A percentile compares a stretch with the other conserved stretches of the same genome.
phyloP scores from a whole-genome alignment of 495 filamentous ascomycete genomes.

The Penicillium argentinense region DNA sequence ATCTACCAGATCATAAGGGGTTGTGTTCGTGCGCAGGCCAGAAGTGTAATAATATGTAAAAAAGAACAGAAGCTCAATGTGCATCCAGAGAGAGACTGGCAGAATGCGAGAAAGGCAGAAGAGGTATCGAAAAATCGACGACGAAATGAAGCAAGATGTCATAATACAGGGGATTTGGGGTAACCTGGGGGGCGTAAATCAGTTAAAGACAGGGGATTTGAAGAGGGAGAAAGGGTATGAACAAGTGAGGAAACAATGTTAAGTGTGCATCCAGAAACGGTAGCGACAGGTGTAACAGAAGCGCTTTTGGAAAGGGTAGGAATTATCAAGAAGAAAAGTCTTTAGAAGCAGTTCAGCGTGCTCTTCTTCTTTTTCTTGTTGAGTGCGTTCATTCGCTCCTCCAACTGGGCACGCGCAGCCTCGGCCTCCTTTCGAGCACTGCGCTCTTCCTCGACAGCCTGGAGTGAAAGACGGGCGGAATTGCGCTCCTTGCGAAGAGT shows the following conservation, averaged over 20 bases:
- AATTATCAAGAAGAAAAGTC: not conserved
- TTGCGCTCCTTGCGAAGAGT: slow-evolving; percentile 68
- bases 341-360: slow-evolving; percentile 90
- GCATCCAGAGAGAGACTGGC: slow-evolving; percentile 6
- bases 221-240: slow-evolving; percentile 26
- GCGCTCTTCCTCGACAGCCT: slow-evolving; percentile 92
- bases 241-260: slow-evolving; percentile 18
- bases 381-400: slow-evolving; percentile 92
- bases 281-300: slow-evolving; percentile 18
- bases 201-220: not conserved
- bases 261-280: slow-evolving; percentile 16
- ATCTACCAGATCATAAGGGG: slow-evolving; percentile 25
- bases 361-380: slow-evolving; percentile 93
- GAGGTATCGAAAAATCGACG: slow-evolving; percentile 30
- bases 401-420: slow-evolving; percentile 79
- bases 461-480: slow-evolving; percentile 76
- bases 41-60: slow-evolving; percentile 21
- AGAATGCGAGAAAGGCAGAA: slow-evolving; percentile 16
- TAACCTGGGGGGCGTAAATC: slow-evolving; percentile 9
- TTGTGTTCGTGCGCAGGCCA: slow-evolving; percentile 5
- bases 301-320: slow-evolving; percentile 9
- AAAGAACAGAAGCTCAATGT: slow-evolving; percentile 10
- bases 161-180: slow-evolving; percentile 51
- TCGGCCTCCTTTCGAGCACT: slow-evolving; percentile 85
- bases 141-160: slow-evolving; percentile 29